These are phyloP conservation scores for Microsporum audouinii DNA, from an alignment of 2,329 filamentous ascomycete species.

Conservation along the genomic window DNA sequence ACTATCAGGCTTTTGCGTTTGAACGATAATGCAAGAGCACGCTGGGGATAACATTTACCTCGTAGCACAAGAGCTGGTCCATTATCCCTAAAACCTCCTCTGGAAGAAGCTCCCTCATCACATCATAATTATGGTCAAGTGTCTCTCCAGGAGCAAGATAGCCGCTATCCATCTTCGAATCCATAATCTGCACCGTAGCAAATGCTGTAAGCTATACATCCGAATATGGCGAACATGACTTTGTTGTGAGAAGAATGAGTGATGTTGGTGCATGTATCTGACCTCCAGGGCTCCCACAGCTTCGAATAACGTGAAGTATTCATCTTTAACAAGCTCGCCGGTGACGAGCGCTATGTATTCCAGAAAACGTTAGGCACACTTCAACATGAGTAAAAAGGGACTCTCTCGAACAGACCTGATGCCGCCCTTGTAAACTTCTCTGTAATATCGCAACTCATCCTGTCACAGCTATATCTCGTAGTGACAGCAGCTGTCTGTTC, in stretches of 20 bases:
- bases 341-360: slow-evolving; percentile 52
- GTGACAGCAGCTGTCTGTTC: not conserved
- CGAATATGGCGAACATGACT: not conserved
- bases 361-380: slow-evolving; percentile 5
- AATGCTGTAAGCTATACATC: not conserved
- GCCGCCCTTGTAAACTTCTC: slow-evolving; percentile 43
- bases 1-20: not conserved
- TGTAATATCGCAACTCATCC: slow-evolving; percentile 43
- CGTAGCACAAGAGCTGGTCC: slow-evolving; percentile 79
- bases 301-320: slow-evolving; percentile 85
- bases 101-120: slow-evolving; percentile 54
- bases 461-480: slow-evolving; percentile 19
- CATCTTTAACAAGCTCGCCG: slow-evolving; percentile 87
- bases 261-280: slow-evolving; percentile 10
- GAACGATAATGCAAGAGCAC: slow-evolving; percentile 12
- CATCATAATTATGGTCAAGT: slow-evolving; percentile 71
- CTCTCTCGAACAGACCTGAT: slow-evolving; percentile 29
- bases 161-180: slow-evolving; percentile 97
- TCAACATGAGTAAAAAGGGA: not conserved
- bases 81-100: slow-evolving; percentile 85
- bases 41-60: slow-evolving; percentile 42
- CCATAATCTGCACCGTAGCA: slow-evolving; percentile 67
- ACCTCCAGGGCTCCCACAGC: slow-evolving; percentile 66
- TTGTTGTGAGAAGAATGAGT: not conserved
- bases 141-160: slow-evolving; percentile 61